Conservation (phyloP, 768 basidiomycete genomes). For the Hygrocybe punicea region DNA sequence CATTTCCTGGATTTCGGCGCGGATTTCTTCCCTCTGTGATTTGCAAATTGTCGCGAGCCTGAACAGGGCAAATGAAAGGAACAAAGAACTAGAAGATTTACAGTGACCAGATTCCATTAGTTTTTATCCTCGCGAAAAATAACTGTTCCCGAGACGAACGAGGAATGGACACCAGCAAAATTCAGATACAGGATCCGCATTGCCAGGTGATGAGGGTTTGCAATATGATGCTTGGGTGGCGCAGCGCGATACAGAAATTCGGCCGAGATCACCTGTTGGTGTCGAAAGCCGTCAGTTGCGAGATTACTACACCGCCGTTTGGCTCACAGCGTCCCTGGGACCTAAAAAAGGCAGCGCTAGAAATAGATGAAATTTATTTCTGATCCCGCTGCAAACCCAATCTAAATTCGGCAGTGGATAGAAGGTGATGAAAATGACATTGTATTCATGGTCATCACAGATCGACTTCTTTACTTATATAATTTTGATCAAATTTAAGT, state of each 20-base stretch:
- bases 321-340: too few relatives aligned
- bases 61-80: not conserved
- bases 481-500: too few relatives aligned
- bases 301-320: too few relatives aligned
- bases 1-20: not conserved
- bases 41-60: not conserved
- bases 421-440: too few relatives aligned
- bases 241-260: not conserved
- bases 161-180: conserved; percentile 4
- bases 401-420: too few relatives aligned
- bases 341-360: too few relatives aligned
- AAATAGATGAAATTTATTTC: too few relatives aligned
- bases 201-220: not conserved
- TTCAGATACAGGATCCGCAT: conserved; percentile 2
- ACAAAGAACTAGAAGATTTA: conserved; percentile 2
- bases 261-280: not conserved
- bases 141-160: not conserved
- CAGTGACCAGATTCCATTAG: not conserved
- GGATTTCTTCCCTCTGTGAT: conserved; percentile 1
- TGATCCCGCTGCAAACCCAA: too few relatives aligned
- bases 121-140: too few relatives aligned
- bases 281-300: not conserved
- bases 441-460: too few relatives aligned
- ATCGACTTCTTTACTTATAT: too few relatives aligned
- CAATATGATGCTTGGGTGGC: not conserved